Conservation (phyloP, 2,329 filamentous ascomycete genomes). For the Hymenoscyphus scutula region DNA sequence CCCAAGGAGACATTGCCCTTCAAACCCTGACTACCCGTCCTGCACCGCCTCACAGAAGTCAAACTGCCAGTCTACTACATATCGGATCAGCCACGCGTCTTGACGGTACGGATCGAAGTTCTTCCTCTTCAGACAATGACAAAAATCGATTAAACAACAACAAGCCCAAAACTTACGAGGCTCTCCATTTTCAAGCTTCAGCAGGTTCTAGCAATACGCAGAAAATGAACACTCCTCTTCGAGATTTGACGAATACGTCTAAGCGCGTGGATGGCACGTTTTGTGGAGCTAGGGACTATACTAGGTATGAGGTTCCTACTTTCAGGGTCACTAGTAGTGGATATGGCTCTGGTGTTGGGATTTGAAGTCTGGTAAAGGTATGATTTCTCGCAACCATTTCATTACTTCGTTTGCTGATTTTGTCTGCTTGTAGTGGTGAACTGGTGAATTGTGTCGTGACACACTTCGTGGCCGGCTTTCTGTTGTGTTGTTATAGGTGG, state of each 20-base stretch:
- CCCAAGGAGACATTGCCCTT: not conserved
- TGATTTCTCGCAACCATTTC: not conserved
- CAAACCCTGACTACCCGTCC: not conserved
- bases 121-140: not conserved
- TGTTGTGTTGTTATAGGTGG: not conserved
- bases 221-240: not conserved
- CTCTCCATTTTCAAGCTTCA: not conserved
- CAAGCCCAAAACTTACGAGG: not conserved
- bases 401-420: not conserved
- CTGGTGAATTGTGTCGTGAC: not conserved
- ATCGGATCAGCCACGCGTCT: not conserved
- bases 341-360: slow-evolving; percentile 23
- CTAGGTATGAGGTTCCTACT: slow-evolving; percentile 19
- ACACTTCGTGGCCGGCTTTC: not conserved
- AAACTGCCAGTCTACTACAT: not conserved
- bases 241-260: slow-evolving; percentile 19
- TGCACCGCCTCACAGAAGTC: not conserved
- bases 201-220: not conserved
- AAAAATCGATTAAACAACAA: not conserved
- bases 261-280: slow-evolving; percentile 27
- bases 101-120: not conserved
- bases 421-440: not conserved
- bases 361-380: slow-evolving; percentile 34
- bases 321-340: slow-evolving; percentile 18
- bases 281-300: slow-evolving; percentile 25